phyloP scores from a whole-genome alignment of 306 rosid genomes.

The Quercus wislizeni region DNA sequence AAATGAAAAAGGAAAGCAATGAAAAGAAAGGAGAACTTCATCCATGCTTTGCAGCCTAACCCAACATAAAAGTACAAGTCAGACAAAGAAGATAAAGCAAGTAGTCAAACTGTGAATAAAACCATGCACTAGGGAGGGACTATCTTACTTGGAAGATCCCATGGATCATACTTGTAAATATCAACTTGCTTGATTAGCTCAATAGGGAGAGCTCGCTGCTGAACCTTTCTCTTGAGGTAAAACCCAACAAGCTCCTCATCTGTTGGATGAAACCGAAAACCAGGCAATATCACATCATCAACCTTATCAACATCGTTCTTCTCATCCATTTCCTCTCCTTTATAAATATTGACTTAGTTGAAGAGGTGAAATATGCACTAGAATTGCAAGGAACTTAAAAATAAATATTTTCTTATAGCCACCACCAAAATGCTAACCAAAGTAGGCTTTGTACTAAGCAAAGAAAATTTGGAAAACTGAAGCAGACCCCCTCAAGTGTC shows the following conservation, averaged over 20 bases:
- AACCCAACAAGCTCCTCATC: constrained; percentile 81
- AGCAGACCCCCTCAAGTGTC: constrained; percentile 16
- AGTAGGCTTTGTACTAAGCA: constrained; percentile 1
- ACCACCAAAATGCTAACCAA: too few relatives aligned
- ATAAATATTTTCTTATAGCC: too few relatives aligned
- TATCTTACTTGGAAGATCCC: constrained; percentile 91
- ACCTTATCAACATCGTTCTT: constrained; percentile 53
- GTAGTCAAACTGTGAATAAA: background rate
- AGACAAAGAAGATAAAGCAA: background rate
- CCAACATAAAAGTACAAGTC: background rate
- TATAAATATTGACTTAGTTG: background rate
- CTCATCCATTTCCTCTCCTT: constrained; percentile 48
- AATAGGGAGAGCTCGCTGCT: constrained; percentile 57
- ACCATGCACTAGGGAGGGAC: background rate
- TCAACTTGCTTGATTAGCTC: constrained; percentile 79
- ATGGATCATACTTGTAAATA: constrained; percentile 75
- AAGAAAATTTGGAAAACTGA: constrained; percentile 19
- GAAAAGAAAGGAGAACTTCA: background rate
- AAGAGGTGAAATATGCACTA: constrained; percentile 2
- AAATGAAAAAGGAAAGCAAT: background rate
- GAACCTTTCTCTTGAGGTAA: constrained; percentile 67
- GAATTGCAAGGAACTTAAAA: background rate
- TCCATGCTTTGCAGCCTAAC: background rate
- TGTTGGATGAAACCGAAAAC: constrained; percentile 82
- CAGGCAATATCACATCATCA: constrained; percentile 70